Evolutionary conservation across 208 protist species (phyloP).

Genomic region (Leishmania turanica): DNA sequence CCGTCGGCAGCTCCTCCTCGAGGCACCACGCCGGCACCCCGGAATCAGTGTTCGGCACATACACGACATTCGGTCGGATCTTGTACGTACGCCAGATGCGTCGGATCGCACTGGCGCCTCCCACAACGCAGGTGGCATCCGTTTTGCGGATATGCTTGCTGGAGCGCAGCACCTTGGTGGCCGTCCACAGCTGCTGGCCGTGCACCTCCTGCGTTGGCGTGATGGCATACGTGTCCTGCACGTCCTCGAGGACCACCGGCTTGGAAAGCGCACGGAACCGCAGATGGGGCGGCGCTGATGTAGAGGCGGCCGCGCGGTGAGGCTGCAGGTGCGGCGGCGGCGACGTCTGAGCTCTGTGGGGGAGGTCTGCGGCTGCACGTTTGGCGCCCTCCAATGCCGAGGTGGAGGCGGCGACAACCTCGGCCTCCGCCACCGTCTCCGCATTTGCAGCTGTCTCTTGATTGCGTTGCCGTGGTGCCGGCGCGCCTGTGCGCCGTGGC

Average conservation of each 20-base stretch:
- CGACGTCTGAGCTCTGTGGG: neutral
- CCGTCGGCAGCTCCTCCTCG: conserved; percentile 58
- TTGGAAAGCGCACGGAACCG: neutral
- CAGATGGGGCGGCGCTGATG: neutral
- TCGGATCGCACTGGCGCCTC: conserved; percentile 66
- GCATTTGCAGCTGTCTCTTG: neutral
- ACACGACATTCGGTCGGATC: conserved; percentile 75
- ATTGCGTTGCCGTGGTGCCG: neutral
- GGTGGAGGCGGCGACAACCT: conserved; percentile 7
- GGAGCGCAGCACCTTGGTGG: conserved; percentile 53
- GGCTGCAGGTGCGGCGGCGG: neutral
- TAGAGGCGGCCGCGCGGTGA: neutral
- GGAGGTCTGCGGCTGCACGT: neutral
- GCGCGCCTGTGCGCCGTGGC: neutral
- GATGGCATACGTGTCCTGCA: conserved; percentile 37
- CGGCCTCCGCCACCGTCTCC: conserved; percentile 3
- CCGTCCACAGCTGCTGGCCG: conserved; percentile 67
- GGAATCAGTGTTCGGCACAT: conserved; percentile 63
- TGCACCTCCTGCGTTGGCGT: conserved; percentile 31
- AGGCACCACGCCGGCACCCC: conserved; percentile 69
- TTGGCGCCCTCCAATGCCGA: neutral
- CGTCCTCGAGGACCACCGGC: conserved; percentile 48
- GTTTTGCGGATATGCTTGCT: conserved; percentile 48
- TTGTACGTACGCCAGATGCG: conserved; percentile 78
- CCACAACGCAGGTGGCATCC: conserved; percentile 73